These are phyloP conservation scores for Saraca asoca DNA, from an alignment of 331 rosid genomes.

Conservation along the genomic window DNA sequence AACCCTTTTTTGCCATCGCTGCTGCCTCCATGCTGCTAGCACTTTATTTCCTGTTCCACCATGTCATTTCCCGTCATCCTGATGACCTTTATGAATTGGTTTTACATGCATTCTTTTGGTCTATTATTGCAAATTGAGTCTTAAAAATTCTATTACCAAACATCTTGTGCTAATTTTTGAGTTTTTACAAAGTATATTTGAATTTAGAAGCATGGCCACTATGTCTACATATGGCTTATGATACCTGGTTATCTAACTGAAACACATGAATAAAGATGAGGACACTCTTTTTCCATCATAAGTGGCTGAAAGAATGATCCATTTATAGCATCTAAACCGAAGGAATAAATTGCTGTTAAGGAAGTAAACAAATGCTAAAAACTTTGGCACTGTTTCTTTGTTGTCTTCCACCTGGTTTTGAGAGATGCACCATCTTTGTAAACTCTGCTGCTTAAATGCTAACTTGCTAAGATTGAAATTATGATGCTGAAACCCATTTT, in stretches of 20 bases:
- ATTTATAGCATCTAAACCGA: background rate
- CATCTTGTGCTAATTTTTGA: constrained; percentile 12
- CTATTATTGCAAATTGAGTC: constrained; percentile 10
- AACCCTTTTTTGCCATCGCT: constrained; percentile 6
- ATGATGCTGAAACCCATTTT: background rate
- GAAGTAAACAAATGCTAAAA: background rate
- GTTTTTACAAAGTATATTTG: background rate
- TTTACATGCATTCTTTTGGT: background rate
- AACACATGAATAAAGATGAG: background rate
- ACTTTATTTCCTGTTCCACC: background rate
- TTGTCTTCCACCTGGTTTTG: constrained; percentile 13
- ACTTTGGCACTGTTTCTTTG: constrained; percentile 12
- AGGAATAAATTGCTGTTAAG: constrained; percentile 17
- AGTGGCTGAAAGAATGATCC: constrained; percentile 11
- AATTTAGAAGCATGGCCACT: background rate
- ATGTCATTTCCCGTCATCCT: background rate
- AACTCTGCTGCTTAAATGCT: background rate
- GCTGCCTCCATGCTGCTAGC: constrained; percentile 6
- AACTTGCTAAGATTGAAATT: background rate
- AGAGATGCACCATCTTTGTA: background rate
- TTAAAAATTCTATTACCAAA: background rate
- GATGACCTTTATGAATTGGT: background rate
- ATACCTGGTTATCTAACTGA: constrained; percentile 5
- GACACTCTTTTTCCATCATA: constrained; percentile 1
- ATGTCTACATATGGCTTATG: constrained; percentile 1